Conservation (phyloP, 108 stramenopile genomes). For the Asterionellopsis glacialis region DNA sequence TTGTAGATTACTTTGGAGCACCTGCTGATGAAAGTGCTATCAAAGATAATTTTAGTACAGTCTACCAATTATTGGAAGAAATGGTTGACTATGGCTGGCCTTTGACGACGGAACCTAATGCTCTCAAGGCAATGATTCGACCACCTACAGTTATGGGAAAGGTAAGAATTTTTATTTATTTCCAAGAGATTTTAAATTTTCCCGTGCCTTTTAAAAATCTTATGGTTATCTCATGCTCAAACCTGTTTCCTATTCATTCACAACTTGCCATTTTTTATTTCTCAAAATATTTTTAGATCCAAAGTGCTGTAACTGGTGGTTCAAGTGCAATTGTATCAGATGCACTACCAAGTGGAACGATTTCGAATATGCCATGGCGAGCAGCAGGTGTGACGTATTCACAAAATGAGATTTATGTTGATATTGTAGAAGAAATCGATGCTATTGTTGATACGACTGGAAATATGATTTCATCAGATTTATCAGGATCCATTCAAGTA, state of each 20-base stretch:
- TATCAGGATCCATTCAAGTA: slow-evolving; percentile 87
- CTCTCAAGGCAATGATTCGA: slow-evolving; percentile 92
- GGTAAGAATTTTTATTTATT: slow-evolving; percentile 21
- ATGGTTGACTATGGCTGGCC: slow-evolving; percentile 99
- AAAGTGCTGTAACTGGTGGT: slow-evolving; percentile 49
- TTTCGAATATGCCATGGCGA: slow-evolving; percentile 98
- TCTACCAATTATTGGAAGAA: slow-evolving; percentile 97
- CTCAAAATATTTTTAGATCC: slow-evolving; percentile 18
- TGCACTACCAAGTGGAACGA: slow-evolving; percentile 81
- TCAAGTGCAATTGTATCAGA: slow-evolving; percentile 57
- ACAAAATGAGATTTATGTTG: slow-evolving; percentile 97
- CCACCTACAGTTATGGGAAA: slow-evolving; percentile 90
- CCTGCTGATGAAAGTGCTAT: slow-evolving; percentile 92
- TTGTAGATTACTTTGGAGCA: slow-evolving; percentile 91
- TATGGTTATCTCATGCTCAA: too few species aligned
- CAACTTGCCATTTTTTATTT: neutral
- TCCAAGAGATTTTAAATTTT: too few species aligned
- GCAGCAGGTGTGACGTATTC: slow-evolving; percentile 88
- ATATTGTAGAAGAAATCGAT: slow-evolving; percentile 96
- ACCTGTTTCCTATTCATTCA: too few species aligned
- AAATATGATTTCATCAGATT: slow-evolving; percentile 84
- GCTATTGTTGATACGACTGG: slow-evolving; percentile 89
- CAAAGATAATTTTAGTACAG: slow-evolving; percentile 95
- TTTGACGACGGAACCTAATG: slow-evolving; percentile 98
- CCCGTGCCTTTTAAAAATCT: too few species aligned